Conservation (phyloP, 192 early-diverging fungal species). For the Backusella sp. region DNA sequence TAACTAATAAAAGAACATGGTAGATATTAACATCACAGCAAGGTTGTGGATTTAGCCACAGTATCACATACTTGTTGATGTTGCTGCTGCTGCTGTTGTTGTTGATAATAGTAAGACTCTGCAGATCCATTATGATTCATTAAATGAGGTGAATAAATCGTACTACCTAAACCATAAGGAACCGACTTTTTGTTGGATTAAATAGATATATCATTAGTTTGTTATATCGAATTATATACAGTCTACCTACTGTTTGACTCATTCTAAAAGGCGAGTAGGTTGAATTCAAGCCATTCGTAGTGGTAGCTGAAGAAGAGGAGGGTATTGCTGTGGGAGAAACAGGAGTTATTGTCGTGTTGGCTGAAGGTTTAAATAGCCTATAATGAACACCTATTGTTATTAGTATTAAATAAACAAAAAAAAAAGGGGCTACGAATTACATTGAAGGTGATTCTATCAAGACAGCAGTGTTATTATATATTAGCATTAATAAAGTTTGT, state of each 20-base stretch:
- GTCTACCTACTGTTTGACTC: slow-evolving; percentile 8
- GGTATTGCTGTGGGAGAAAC: background rate
- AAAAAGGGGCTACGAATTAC: background rate
- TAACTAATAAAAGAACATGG: slow-evolving; percentile 41
- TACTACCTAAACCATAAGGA: background rate
- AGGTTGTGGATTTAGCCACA: background rate
- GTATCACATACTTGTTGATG: background rate
- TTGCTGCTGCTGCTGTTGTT: background rate
- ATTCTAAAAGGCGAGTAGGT: background rate
- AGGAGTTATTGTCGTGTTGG: background rate
- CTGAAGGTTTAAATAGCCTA: background rate
- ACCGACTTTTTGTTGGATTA: background rate
- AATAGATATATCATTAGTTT: background rate
- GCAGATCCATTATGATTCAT: background rate
- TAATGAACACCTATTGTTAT: background rate
- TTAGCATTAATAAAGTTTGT: background rate
- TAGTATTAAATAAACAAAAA: background rate
- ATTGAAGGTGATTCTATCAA: background rate
- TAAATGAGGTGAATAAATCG: background rate
- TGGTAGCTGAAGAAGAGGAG: background rate
- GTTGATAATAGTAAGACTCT: background rate
- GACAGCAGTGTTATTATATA: background rate
- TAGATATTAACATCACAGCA: background rate
- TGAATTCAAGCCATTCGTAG: background rate
- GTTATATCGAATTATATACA: background rate